These are phyloP conservation scores for Aspergillus saccharolyticus DNA, from an alignment of 495 filamentous ascomycete species.

Conservation along the genomic window DNA sequence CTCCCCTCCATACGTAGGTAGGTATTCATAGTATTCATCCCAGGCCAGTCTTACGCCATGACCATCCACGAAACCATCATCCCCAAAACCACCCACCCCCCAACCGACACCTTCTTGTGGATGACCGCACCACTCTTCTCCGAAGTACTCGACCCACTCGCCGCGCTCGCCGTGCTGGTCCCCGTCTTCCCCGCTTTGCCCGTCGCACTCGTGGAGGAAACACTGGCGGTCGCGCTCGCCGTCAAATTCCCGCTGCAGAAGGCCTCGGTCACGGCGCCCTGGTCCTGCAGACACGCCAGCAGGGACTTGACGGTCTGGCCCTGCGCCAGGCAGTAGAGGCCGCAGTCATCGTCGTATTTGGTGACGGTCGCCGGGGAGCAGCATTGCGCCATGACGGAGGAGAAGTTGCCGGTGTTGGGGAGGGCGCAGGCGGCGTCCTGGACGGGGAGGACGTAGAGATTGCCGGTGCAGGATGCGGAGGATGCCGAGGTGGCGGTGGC, in stretches of 20 bases:
- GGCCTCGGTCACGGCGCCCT: slow-evolving; percentile 29
- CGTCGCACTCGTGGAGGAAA: slow-evolving; percentile 19
- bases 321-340: slow-evolving; percentile 46
- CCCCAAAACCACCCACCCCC: slow-evolving; percentile 32
- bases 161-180: slow-evolving; percentile 14
- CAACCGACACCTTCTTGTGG: slow-evolving; percentile 26
- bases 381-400: slow-evolving; percentile 39
- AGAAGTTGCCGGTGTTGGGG: slow-evolving; percentile 31
- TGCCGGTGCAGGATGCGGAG: slow-evolving; percentile 25
- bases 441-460: slow-evolving; percentile 37
- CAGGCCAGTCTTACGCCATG: slow-evolving; percentile 23
- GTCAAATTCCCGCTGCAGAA: slow-evolving; percentile 37
- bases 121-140: slow-evolving; percentile 5
- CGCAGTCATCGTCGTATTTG: slow-evolving; percentile 44
- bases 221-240: slow-evolving; percentile 37
- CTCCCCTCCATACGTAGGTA: too few species aligned
- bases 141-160: slow-evolving; percentile 13
- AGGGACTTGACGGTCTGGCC: slow-evolving; percentile 36
- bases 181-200: slow-evolving; percentile 21
- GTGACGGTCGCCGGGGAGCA: slow-evolving; percentile 37
- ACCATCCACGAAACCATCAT: slow-evolving; percentile 34
- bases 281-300: slow-evolving; percentile 28
- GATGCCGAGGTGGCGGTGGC: slow-evolving; percentile 24
- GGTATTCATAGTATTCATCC: too few species aligned
- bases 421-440: slow-evolving; percentile 42